A percentile compares a stretch with the other conserved stretches of the same genome.
Conservation (phyloP, 441 rosid genomes). For the Macaranga tanarius region DNA sequence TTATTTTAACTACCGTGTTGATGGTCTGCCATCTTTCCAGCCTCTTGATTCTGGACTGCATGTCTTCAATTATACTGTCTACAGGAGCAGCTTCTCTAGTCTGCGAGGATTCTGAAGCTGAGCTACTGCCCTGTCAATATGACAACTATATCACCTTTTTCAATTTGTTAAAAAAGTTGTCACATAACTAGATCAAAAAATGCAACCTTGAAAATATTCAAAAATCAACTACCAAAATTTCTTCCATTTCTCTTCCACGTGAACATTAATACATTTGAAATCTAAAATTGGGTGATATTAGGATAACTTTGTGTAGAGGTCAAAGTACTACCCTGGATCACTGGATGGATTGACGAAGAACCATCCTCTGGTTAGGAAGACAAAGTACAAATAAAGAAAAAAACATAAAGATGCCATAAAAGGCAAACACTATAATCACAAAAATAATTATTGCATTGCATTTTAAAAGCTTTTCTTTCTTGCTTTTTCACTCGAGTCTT, state of each 20-base stretch:
- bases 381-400: too few relatives aligned
- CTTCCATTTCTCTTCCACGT: background rate
- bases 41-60: slow-evolving; percentile 87
- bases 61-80: slow-evolving; percentile 75
- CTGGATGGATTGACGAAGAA: background rate
- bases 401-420: background rate
- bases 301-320: background rate
- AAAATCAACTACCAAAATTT: background rate
- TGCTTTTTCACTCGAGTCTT: background rate
- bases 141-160: background rate
- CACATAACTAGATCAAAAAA: background rate
- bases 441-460: background rate
- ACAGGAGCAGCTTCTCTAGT: slow-evolving; percentile 63
- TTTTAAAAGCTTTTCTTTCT: background rate
- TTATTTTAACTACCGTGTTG: slow-evolving; percentile 58
- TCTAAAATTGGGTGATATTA: background rate
- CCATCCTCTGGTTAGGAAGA: background rate
- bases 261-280: background rate
- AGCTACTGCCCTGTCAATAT: slow-evolving; percentile 60
- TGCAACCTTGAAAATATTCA: background rate
- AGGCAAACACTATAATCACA: background rate
- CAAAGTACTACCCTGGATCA: background rate
- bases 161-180: background rate
- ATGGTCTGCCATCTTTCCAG: slow-evolving; percentile 93
- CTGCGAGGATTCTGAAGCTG: slow-evolving; percentile 79